A percentile compares a stretch with the other conserved stretches of the same genome.
These are phyloP conservation scores for Penicillium sp. DNA, from an alignment of 2,329 filamentous ascomycete species.

Conservation along the genomic window DNA sequence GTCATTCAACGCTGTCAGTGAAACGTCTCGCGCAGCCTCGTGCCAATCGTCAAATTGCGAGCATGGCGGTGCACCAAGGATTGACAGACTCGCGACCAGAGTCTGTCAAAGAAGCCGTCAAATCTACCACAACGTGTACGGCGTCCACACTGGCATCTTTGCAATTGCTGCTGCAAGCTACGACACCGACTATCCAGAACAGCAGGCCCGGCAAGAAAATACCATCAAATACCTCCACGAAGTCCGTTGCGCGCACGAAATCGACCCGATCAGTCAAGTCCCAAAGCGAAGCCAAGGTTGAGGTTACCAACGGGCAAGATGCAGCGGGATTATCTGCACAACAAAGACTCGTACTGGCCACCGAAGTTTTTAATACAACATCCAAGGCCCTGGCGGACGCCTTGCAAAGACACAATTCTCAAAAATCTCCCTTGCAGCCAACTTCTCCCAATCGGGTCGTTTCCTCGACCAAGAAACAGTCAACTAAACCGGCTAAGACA, in stretches of 20 bases:
- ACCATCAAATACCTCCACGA: conserved; percentile 22
- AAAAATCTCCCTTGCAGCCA: conserved; percentile 22
- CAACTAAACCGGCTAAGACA: conserved; percentile 11
- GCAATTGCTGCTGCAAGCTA: conserved; percentile 34
- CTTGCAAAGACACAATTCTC: conserved; percentile 22
- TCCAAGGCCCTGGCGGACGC: conserved; percentile 42
- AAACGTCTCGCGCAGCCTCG: conserved; percentile 1
- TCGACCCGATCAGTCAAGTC: conserved; percentile 23
- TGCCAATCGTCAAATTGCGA: background rate
- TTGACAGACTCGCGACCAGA: conserved; percentile 29
- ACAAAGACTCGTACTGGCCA: conserved; percentile 41
- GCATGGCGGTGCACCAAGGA: conserved; percentile 14
- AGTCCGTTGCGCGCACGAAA: conserved; percentile 22
- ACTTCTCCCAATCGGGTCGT: conserved; percentile 27
- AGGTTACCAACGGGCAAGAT: conserved; percentile 23
- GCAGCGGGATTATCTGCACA: conserved; percentile 28
- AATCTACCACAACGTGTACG: conserved; percentile 54
- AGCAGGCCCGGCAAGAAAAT: conserved; percentile 13
- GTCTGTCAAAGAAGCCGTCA: conserved; percentile 53
- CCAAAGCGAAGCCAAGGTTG: conserved; percentile 22
- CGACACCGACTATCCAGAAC: conserved; percentile 20
- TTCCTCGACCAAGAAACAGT: conserved; percentile 21
- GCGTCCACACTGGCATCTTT: conserved; percentile 36
- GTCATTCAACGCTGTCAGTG: background rate
- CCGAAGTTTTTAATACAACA: conserved; percentile 44